Evolutionary conservation across 495 filamentous ascomycete species (phyloP).

Genomic region (Niebla homalea): DNA sequence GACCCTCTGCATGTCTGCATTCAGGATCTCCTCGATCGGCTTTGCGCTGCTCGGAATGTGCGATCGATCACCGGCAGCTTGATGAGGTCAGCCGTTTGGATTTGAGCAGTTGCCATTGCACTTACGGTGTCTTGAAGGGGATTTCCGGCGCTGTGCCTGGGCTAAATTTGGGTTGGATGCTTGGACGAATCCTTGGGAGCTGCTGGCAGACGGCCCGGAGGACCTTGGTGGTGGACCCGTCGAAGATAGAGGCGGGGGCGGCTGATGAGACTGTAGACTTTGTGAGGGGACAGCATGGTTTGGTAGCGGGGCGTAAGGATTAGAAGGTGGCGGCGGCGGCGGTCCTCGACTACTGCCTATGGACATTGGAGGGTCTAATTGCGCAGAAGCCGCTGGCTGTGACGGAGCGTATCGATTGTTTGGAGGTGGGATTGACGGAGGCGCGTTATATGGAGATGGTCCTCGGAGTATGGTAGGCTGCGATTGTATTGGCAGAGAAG

Average conservation of each 20-base stretch:
- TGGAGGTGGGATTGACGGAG: constrained; percentile 58
- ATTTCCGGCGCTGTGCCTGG: constrained; percentile 32
- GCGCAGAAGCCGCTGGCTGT: constrained; percentile 44
- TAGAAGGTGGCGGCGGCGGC: constrained; percentile 42
- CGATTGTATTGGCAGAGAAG: constrained; percentile 28
- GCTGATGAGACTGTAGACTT: constrained; percentile 21
- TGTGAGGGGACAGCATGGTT: constrained; percentile 21
- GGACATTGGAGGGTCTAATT: constrained; percentile 24
- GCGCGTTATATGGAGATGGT: constrained; percentile 78
- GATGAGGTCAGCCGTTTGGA: constrained; percentile 10
- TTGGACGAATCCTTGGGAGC: constrained; percentile 21
- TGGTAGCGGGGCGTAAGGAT: constrained; percentile 47
- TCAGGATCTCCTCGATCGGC: constrained; percentile 70
- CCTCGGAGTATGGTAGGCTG: constrained; percentile 52
- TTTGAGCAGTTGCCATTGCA: constrained; percentile 7
- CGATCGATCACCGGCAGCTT: constrained; percentile 71
- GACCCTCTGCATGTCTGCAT: constrained; percentile 73
- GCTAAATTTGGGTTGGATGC: constrained; percentile 39
- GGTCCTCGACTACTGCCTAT: constrained; percentile 14
- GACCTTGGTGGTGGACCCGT: constrained; percentile 13
- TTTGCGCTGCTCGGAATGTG: constrained; percentile 69
- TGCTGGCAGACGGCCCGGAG: background rate
- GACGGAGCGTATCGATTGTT: constrained; percentile 79
- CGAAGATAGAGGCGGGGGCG: constrained; percentile 22
- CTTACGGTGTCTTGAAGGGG: constrained; percentile 56